phyloP scores from a whole-genome alignment of 2,329 filamentous ascomycete genomes.

The Colletotrichum viniferum region DNA sequence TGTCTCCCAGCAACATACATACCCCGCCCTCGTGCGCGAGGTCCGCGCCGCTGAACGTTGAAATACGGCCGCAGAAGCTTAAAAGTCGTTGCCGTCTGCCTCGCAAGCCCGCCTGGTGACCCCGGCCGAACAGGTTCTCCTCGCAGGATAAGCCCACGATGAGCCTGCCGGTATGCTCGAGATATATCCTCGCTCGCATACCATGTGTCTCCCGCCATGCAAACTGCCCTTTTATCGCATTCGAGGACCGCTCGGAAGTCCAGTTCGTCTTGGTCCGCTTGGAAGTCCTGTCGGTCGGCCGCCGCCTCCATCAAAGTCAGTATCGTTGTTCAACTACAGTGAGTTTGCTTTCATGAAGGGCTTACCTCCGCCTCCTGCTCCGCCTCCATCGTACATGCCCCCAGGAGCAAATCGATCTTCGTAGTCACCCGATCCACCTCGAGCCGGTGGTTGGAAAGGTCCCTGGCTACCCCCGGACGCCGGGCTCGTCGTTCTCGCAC shows the following conservation, averaged over 20 bases:
- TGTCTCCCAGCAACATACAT: conserved; percentile 15
- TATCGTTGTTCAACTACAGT: conserved; percentile 50
- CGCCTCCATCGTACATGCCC: conserved; percentile 45
- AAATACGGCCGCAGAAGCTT: not conserved
- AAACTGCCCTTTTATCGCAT: conserved; percentile 39
- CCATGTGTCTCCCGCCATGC: not conserved
- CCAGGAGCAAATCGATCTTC: conserved; percentile 52
- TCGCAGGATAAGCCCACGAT: not conserved
- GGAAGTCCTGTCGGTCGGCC: conserved; percentile 48
- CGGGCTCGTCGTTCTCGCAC: conserved; percentile 62
- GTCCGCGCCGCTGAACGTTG: not conserved
- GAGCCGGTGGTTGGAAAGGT: conserved; percentile 52
- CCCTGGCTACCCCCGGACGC: conserved; percentile 39
- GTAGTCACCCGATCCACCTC: conserved; percentile 37
- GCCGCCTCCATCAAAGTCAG: conserved; percentile 39
- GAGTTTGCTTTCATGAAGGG: conserved; percentile 49
- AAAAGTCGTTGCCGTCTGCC: not conserved
- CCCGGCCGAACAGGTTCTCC: not conserved
- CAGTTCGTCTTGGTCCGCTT: conserved; percentile 44
- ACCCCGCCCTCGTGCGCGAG: not conserved
- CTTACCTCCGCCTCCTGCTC: conserved; percentile 35
- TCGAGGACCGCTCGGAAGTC: conserved; percentile 35
- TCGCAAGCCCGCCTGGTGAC: not conserved
- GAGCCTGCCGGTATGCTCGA: not conserved
- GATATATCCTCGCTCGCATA: not conserved